These are phyloP conservation scores for Spencermartinsiella ligniputridi DNA, from an alignment of 1,139 yeast species.

Conservation along the genomic window DNA sequence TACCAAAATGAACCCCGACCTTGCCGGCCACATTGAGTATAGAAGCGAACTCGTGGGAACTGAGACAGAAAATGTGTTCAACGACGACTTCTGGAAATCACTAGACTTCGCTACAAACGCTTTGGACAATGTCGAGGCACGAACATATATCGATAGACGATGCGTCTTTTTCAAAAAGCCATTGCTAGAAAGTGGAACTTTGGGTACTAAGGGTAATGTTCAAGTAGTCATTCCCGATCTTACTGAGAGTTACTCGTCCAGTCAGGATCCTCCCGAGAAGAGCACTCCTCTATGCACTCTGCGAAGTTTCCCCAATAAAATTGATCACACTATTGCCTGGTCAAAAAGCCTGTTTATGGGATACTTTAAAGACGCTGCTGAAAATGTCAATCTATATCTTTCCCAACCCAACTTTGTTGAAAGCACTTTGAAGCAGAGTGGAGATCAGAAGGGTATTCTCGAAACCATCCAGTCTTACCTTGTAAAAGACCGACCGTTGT, in stretches of 20 bases:
- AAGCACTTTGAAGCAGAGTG: constrained; percentile 81
- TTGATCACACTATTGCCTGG: constrained; percentile 99
- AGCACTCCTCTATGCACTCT: constrained; percentile 95
- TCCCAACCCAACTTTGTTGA: constrained; percentile 93
- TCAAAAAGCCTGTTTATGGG: constrained; percentile 94
- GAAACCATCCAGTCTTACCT: constrained; percentile 72
- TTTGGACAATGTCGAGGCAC: constrained; percentile 93
- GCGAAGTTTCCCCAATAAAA: constrained; percentile 95
- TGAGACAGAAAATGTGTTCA: constrained; percentile 83
- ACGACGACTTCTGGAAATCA: constrained; percentile 80
- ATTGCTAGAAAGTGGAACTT: constrained; percentile 90
- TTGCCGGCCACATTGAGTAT: constrained; percentile 70
- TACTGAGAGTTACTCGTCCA: constrained; percentile 92
- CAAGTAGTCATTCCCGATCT: constrained; percentile 91
- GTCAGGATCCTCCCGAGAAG: constrained; percentile 98
- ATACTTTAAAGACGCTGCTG: constrained; percentile 86
- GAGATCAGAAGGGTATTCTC: constrained; percentile 83
- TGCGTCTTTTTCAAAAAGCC: constrained; percentile 92
- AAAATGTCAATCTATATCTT: constrained; percentile 84
- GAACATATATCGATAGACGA: constrained; percentile 95
- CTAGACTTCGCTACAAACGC: constrained; percentile 94
- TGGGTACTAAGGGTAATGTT: constrained; percentile 97
- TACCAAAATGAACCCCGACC: constrained; percentile 75
- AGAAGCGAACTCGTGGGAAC: constrained; percentile 85
- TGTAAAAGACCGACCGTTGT: constrained; percentile 71